Evolutionary conservation across 139 green algal genomes (phyloP).

Genomic region (Pycnococcus provasolii): DNA sequence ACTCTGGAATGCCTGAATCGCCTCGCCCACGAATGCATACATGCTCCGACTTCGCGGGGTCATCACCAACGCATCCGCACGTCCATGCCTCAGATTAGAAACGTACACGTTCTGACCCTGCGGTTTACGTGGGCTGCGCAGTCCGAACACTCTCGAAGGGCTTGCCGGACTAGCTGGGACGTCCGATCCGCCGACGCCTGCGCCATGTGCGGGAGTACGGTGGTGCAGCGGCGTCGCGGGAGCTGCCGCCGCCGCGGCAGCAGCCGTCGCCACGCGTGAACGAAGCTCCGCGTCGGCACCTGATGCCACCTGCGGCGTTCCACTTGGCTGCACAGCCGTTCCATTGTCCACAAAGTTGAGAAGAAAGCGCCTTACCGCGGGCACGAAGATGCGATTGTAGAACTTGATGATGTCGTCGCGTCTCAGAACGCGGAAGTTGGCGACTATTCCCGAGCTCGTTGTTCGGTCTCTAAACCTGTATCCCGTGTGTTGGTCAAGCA

Average conservation of each 20-base stretch:
- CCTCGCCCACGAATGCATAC: constrained; percentile 25
- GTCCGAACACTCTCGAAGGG: not conserved
- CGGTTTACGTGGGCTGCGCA: no score
- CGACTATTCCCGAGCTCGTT: no score
- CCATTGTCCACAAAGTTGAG: constrained; percentile 11
- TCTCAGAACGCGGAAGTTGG: constrained; percentile 1
- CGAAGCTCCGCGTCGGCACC: not conserved
- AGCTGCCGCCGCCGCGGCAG: not conserved
- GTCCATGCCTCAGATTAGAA: constrained; percentile 23
- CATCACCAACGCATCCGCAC: not conserved
- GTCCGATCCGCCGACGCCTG: not conserved
- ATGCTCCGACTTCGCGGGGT: constrained; percentile 3
- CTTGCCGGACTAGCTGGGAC: not conserved
- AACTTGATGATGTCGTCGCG: constrained; percentile 78
- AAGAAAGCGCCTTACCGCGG: constrained; percentile 33
- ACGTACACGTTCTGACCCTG: constrained; percentile 29
- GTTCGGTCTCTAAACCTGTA: no score
- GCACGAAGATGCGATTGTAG: constrained; percentile 81
- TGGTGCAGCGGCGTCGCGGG: not conserved
- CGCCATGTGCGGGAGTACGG: not conserved
- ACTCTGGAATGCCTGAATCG: constrained; percentile 12
- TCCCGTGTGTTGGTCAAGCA: constrained; percentile 36
- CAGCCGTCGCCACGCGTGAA: not conserved
- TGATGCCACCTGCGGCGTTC: not conserved
- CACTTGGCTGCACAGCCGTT: not conserved